phyloP scores from a whole-genome alignment of 176 grass and related monocot genomes.

The Avena sativa region DNA sequence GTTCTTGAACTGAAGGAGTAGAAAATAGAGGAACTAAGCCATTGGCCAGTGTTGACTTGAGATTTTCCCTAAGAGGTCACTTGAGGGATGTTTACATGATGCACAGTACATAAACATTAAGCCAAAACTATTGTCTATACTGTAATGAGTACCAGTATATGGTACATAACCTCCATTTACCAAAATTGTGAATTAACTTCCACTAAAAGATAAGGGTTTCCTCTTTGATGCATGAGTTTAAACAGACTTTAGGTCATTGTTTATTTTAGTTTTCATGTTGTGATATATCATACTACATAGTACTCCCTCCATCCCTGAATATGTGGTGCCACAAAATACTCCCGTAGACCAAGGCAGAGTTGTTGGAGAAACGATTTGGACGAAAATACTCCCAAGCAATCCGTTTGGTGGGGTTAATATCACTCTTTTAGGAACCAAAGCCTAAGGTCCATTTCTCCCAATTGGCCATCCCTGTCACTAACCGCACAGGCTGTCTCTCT shows the following conservation, averaged over 20 bases:
- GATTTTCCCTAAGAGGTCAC: neutral
- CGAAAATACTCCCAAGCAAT: too few species aligned
- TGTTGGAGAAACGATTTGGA: neutral
- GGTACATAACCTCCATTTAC: slow-evolving; percentile 3
- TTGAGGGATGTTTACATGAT: neutral
- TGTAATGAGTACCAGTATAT: neutral
- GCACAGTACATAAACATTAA: neutral
- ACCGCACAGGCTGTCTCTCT: too few species aligned
- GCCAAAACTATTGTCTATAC: neutral
- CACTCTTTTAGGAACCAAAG: neutral
- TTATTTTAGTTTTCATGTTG: neutral
- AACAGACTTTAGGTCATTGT: neutral
- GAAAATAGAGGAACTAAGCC: neutral
- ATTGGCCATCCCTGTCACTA: neutral
- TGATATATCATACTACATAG: neutral
- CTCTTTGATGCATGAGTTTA: neutral
- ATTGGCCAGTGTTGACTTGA: neutral
- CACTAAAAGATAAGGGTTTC: neutral
- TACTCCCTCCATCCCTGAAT: neutral
- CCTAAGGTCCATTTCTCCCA: neutral
- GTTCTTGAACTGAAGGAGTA: neutral
- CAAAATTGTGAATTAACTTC: slow-evolving; percentile 17
- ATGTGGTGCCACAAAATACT: neutral
- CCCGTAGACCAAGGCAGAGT: neutral
- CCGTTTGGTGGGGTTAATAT: too few species aligned